Percentiles rank a stretch among this genome's conserved stretches.
Evolutionary conservation across 2,329 filamentous ascomycete species (phyloP).

Genomic region (Fonsecaea pedrosoi): DNA sequence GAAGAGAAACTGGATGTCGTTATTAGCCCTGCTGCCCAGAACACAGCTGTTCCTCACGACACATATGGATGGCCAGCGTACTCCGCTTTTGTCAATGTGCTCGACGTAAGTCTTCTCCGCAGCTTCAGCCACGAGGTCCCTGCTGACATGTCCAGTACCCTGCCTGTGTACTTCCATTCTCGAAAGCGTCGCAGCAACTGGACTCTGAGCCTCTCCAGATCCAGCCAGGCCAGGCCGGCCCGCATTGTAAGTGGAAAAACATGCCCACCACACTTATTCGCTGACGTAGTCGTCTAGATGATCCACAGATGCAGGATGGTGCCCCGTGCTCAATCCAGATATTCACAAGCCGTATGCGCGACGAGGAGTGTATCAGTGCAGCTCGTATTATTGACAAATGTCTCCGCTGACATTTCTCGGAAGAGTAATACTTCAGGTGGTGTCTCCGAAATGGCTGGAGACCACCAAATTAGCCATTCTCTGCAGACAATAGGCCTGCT

Average conservation of each 20-base stretch:
- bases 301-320: slow-evolving; percentile 41
- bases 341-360: slow-evolving; percentile 42
- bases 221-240: slow-evolving; percentile 27
- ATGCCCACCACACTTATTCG: background rate
- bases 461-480: slow-evolving; percentile 6
- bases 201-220: slow-evolving; percentile 26
- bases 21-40: slow-evolving; percentile 57
- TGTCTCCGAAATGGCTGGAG: background rate
- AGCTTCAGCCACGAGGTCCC: background rate
- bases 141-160: slow-evolving; percentile 32
- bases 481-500: slow-evolving; percentile 8
- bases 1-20: slow-evolving; percentile 58
- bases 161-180: slow-evolving; percentile 34
- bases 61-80: slow-evolving; percentile 46
- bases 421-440: background rate
- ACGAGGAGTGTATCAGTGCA: slow-evolving; percentile 44
- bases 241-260: slow-evolving; percentile 38
- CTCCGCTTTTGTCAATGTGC: slow-evolving; percentile 59
- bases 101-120: slow-evolving; percentile 53
- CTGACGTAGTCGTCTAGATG: slow-evolving; percentile 29
- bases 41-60: slow-evolving; percentile 61
- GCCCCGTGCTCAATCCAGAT: slow-evolving; percentile 43
- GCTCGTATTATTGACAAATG: slow-evolving; percentile 42
- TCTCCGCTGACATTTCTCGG: slow-evolving; percentile 29
- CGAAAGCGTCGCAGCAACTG: slow-evolving; percentile 31